A percentile compares a stretch with the other conserved stretches of the same genome.
Evolutionary conservation across 768 basidiomycete genomes (phyloP).

Genomic region (Filobasidium wieringae): DNA sequence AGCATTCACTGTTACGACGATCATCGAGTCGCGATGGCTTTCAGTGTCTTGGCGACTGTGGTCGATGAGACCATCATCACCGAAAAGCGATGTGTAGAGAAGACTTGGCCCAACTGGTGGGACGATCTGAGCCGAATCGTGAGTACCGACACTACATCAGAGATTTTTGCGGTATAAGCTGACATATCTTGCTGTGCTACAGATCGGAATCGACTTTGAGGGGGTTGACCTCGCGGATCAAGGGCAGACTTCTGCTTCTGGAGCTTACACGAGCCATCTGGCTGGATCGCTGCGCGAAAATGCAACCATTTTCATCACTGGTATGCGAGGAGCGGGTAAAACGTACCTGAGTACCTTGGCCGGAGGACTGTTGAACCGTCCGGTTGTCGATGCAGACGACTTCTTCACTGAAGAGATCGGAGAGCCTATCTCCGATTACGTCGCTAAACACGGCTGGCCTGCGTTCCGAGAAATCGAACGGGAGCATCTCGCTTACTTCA

Average conservation of each 20-base stretch:
- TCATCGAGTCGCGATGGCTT: slow-evolving; percentile 97
- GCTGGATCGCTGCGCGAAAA: neutral
- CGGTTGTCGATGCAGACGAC: slow-evolving; percentile 71
- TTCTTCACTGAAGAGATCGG: slow-evolving; percentile 58
- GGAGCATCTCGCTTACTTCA: slow-evolving; percentile 55
- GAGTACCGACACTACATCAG: slow-evolving; percentile 12
- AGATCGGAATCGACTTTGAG: slow-evolving; percentile 81
- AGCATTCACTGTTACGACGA: slow-evolving; percentile 95
- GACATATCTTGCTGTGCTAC: neutral
- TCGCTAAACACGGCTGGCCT: slow-evolving; percentile 71
- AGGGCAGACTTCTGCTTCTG: slow-evolving; percentile 40
- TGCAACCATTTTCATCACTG: slow-evolving; percentile 57
- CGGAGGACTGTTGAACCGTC: slow-evolving; percentile 58
- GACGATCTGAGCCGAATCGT: slow-evolving; percentile 95
- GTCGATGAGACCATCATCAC: slow-evolving; percentile 68
- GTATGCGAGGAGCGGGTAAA: slow-evolving; percentile 97
- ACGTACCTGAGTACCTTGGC: slow-evolving; percentile 73
- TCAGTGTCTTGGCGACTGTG: slow-evolving; percentile 71
- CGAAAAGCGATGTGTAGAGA: slow-evolving; percentile 95
- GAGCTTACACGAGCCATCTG: slow-evolving; percentile 7
- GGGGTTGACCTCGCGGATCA: slow-evolving; percentile 62
- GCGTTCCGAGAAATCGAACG: slow-evolving; percentile 77
- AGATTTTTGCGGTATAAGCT: neutral
- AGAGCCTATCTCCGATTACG: slow-evolving; percentile 59
- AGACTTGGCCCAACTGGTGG: slow-evolving; percentile 99